phyloP scores from a whole-genome alignment of 805 yeast genomes.

The Barnettozyma pratensis region DNA sequence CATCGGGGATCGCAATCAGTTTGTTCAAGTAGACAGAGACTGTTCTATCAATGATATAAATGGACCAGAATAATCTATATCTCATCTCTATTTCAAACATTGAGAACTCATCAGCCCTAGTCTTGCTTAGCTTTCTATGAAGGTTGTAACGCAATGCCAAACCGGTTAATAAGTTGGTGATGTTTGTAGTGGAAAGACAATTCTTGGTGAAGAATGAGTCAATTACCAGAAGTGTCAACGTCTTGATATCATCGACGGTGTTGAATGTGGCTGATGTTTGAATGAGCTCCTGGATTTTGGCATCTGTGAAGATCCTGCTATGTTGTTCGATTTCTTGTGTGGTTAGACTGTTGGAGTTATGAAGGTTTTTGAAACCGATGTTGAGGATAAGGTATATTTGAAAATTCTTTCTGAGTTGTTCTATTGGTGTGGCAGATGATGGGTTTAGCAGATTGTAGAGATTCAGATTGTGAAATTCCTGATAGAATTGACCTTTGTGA shows the following conservation, averaged over 20 bases:
- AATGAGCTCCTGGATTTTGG: conserved; percentile 5
- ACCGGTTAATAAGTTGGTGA: conserved; percentile 44
- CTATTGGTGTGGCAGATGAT: conserved; percentile 1
- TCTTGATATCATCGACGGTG: conserved; percentile 37
- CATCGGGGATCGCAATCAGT: conserved; percentile 44
- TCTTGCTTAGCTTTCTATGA: conserved; percentile 31
- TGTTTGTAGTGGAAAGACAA: conserved; percentile 50
- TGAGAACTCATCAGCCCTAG: conserved; percentile 11
- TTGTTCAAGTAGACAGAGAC: conserved; percentile 48
- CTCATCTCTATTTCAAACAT: conserved; percentile 34
- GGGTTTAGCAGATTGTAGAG: conserved; percentile 17
- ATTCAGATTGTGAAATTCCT: conserved; percentile 10
- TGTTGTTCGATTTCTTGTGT: conserved; percentile 9
- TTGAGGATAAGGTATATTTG: conserved; percentile 16
- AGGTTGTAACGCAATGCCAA: conserved; percentile 42
- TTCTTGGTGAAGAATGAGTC: conserved; percentile 49
- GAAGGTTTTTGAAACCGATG: conserved; percentile 19
- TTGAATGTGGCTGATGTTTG: conserved; percentile 29
- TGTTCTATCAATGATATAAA: conserved; percentile 43
- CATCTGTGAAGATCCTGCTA: conserved; percentile 9
- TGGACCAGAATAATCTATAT: conserved; percentile 45
- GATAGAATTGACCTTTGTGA: conserved; percentile 11
- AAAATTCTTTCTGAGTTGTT: conserved; percentile 11
- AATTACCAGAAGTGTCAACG: conserved; percentile 42
- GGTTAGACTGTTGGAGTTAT: conserved; percentile 7